phyloP scores from a whole-genome alignment of 2,329 filamentous ascomycete species.

The Epichloe coenophiala region DNA sequence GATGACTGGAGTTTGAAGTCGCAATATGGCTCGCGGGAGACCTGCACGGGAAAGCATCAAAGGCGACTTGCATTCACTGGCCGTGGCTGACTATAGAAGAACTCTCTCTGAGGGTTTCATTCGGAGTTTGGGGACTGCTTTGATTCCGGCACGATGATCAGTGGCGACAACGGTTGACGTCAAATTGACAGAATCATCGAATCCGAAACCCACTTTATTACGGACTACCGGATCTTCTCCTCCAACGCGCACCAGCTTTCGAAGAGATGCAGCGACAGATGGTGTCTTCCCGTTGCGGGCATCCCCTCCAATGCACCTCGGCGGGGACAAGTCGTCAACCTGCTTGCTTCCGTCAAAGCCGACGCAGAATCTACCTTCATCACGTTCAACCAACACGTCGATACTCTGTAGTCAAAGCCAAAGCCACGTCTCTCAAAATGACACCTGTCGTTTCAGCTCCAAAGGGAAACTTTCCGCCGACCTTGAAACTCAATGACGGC shows the following conservation, averaged over 20 bases:
- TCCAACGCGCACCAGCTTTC: no score
- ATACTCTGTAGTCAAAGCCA: neutral
- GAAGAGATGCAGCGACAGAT: no score
- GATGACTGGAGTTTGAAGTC: slow-evolving; percentile 10
- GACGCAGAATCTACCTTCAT: neutral
- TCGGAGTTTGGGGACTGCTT: neutral
- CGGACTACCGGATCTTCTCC: no score
- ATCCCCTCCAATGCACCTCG: no score
- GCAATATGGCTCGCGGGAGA: slow-evolving; percentile 17
- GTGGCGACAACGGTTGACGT: no score
- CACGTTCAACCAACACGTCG: neutral
- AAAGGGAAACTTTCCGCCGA: slow-evolving; percentile 33
- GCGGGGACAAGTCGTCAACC: no score
- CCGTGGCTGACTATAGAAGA: neutral
- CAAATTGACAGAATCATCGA: no score
- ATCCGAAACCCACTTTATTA: no score
- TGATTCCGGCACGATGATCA: no score
- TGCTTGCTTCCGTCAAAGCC: no score
- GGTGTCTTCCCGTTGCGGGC: no score
- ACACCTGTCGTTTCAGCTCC: slow-evolving; percentile 26
- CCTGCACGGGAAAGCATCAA: slow-evolving; percentile 23
- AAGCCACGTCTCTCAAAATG: slow-evolving; percentile 18
- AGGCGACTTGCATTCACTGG: slow-evolving; percentile 6
- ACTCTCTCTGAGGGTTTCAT: neutral
- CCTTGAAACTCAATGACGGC: slow-evolving; percentile 60